Evolutionary conservation across 1,139 yeast species (phyloP).

Genomic region (Starmera stellimalicola): DNA sequence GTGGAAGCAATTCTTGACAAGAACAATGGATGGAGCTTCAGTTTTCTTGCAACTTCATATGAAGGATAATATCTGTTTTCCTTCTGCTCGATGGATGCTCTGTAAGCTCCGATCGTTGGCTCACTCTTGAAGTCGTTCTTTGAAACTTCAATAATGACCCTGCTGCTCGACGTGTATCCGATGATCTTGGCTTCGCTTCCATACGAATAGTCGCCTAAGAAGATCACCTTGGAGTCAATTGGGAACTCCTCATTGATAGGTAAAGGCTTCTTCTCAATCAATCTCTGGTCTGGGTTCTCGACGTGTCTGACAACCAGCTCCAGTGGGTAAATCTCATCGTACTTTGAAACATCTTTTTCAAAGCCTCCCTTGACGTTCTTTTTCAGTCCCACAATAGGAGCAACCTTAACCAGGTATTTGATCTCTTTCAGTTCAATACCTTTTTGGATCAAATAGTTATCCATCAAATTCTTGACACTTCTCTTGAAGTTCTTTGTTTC

Average conservation of each 20-base stretch:
- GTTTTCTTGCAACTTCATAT: slow-evolving; percentile 49
- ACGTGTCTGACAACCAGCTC: slow-evolving; percentile 76
- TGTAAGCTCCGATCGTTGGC: slow-evolving; percentile 52
- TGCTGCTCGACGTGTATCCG: slow-evolving; percentile 42
- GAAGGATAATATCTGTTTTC: slow-evolving; percentile 59
- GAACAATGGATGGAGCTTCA: slow-evolving; percentile 53
- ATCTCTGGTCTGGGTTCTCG: slow-evolving; percentile 65
- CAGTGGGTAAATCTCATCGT: slow-evolving; percentile 54
- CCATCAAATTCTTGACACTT: slow-evolving; percentile 25
- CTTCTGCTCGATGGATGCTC: slow-evolving; percentile 47
- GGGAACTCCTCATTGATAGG: slow-evolving; percentile 85
- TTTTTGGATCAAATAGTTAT: slow-evolving; percentile 34
- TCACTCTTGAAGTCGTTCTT: slow-evolving; percentile 44
- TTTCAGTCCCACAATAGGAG: slow-evolving; percentile 70
- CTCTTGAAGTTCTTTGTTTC: slow-evolving; percentile 34
- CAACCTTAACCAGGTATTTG: slow-evolving; percentile 54
- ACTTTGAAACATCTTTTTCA: slow-evolving; percentile 52
- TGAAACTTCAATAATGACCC: slow-evolving; percentile 44
- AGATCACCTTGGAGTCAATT: slow-evolving; percentile 58
- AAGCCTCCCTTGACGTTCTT: slow-evolving; percentile 69
- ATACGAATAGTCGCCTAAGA: slow-evolving; percentile 80
- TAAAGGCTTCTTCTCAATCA: slow-evolving; percentile 58
- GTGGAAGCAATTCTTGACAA: slow-evolving; percentile 74
- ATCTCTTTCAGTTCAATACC: slow-evolving; percentile 53
- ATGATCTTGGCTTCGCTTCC: slow-evolving; percentile 76